These are phyloP conservation scores for Globisporangium cystogenes DNA, from an alignment of 352 stramenopile genomes.

Conservation along the genomic window DNA sequence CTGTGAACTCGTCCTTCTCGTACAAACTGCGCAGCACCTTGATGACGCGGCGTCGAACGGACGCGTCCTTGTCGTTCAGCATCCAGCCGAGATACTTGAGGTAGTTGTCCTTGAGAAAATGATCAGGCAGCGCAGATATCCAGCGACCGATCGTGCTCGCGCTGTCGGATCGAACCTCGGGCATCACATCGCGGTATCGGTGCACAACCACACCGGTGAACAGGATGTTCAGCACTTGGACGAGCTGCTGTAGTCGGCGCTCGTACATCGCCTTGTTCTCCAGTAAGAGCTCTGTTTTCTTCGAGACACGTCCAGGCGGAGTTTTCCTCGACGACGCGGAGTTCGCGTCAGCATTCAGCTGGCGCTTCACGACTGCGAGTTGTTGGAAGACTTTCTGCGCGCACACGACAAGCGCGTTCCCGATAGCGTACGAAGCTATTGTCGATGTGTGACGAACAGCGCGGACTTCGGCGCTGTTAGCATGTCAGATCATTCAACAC, in stretches of 20 bases:
- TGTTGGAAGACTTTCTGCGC: constrained; percentile 52
- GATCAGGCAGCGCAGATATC: constrained; percentile 78
- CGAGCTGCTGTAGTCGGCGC: constrained; percentile 41
- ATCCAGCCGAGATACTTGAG: constrained; percentile 97
- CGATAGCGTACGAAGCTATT: constrained; percentile 63
- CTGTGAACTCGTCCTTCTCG: constrained; percentile 51
- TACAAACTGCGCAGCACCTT: constrained; percentile 84
- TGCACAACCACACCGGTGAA: constrained; percentile 79
- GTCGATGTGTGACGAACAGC: constrained; percentile 75
- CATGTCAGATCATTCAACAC: background rate
- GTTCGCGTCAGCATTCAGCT: constrained; percentile 53
- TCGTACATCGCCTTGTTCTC: constrained; percentile 71
- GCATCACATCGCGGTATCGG: constrained; percentile 92
- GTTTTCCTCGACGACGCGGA: constrained; percentile 16
- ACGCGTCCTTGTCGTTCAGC: constrained; percentile 85
- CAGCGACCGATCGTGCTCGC: constrained; percentile 81
- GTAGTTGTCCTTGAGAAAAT: constrained; percentile 93
- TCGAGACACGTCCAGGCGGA: constrained; percentile 15
- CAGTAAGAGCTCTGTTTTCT: constrained; percentile 54
- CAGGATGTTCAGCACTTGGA: constrained; percentile 57
- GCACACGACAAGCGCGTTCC: constrained; percentile 55
- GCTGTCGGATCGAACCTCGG: constrained; percentile 82
- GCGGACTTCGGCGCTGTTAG: constrained; percentile 64
- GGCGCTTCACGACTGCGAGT: constrained; percentile 57
- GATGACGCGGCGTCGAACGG: constrained; percentile 81